Evolutionary conservation across 1,284 basidiomycete genomes (phyloP).

Genomic region (Irpex lacteus): DNA sequence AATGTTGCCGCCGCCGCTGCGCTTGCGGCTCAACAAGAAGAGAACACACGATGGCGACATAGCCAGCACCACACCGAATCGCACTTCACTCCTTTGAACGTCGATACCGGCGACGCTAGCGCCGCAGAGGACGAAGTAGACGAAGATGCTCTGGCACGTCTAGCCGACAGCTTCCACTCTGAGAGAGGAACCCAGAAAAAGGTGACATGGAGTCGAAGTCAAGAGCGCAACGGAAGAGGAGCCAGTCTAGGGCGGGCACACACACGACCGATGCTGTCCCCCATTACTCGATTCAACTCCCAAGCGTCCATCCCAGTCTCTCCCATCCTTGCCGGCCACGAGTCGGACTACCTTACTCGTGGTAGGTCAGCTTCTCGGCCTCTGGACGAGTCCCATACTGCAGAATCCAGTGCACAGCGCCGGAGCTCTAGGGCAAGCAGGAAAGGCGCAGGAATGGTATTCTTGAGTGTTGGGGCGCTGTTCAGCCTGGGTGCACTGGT

Average conservation of each 20-base stretch:
- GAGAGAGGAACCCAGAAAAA: constrained; percentile 54
- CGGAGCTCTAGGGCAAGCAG: constrained; percentile 57
- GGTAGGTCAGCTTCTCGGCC: constrained; percentile 45
- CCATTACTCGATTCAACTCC: constrained; percentile 26
- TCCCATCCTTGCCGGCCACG: constrained; percentile 18
- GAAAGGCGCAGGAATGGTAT: constrained; percentile 67
- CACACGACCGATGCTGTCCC: constrained; percentile 18
- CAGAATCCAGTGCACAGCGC: constrained; percentile 19
- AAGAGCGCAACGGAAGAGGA: constrained; percentile 46
- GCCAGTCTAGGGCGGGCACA: constrained; percentile 39
- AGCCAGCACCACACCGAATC: constrained; percentile 17
- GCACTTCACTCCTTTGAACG: not conserved
- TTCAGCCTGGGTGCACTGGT: constrained; percentile 60
- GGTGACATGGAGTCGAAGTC: constrained; percentile 56
- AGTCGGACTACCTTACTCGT: constrained; percentile 31
- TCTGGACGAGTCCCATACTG: constrained; percentile 11
- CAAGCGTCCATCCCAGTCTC: constrained; percentile 31
- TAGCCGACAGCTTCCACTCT: constrained; percentile 72
- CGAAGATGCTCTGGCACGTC: constrained; percentile 48
- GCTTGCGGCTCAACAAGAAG: constrained; percentile 59
- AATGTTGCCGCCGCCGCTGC: constrained; percentile 68
- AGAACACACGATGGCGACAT: constrained; percentile 25
- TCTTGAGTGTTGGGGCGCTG: constrained; percentile 67
- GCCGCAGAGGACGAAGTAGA: constrained; percentile 44
- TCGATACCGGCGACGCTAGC: constrained; percentile 27